Evolutionary conservation across 495 filamentous ascomycete genomes (phyloP), one percentile per base, ranked within the genome.

Genomic region (Letharia columbiana): DNA sequence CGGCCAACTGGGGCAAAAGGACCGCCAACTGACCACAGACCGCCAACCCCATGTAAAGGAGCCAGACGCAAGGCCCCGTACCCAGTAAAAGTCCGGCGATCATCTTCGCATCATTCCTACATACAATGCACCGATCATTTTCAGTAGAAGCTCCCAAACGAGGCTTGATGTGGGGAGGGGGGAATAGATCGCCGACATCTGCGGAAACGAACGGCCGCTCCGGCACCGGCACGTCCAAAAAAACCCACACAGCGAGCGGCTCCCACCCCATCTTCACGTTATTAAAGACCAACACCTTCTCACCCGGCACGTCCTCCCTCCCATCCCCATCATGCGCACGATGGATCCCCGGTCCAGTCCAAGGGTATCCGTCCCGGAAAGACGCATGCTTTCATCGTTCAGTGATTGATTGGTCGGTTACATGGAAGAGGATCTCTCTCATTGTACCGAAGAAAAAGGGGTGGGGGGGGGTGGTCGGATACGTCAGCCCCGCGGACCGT

Each of bases 251-350:
- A 28, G 23, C 23, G 23, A 28, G 54, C 33, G 33, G 54, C 33
- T 57, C n/a, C 54, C 54, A 37, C 5, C 54, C 54, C 54, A 57
- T 57, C 17, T 57, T 37, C 15, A 57, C 54, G 3, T 57, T 57
- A 8, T 57, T 57, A 8, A 8, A 57, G 9, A 57, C 54, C 6
- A 37, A 12, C 54, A 57, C 10, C 8, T 57, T 57, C 54, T 56
- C 54, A 17, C 33, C 0, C 15, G 54, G 54, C 15, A 57, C 54
- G 4, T 37, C 20, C 3, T 33, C 2, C 28, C 20, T 2, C 31
- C 39, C 54, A 2, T 57, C 54, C 20, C n/a, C 2, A 17, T 57
- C 39, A 37, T 57, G 54, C 54, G 17, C 54, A 12, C 33, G 0
- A 20, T 57, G 54, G 54, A 57, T 37, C 3, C 6, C 10, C 17